These are phyloP conservation scores for Lasiosphaeria hispida DNA, from an alignment of 495 filamentous ascomycete genomes.

Conservation along the genomic window DNA sequence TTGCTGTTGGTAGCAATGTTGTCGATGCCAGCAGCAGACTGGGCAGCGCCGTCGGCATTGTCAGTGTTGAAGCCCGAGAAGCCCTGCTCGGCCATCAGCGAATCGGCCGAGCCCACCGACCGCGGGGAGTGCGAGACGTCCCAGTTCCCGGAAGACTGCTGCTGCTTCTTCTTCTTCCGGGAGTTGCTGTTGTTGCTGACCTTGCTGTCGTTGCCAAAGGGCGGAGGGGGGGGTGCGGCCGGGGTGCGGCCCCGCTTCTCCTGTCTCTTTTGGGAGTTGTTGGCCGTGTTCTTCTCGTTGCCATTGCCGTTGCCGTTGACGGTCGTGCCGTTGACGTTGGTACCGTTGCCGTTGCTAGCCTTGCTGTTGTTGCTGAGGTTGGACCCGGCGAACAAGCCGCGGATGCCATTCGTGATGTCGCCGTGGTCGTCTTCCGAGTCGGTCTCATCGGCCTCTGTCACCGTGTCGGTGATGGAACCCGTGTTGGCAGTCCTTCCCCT, in stretches of 20 bases:
- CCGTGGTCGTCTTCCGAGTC: neutral
- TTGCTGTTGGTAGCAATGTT: no score
- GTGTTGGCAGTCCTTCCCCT: neutral
- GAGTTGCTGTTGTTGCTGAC: slow-evolving; percentile 1
- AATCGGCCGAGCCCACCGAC: no score
- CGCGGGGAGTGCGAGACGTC: no score
- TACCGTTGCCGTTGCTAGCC: neutral
- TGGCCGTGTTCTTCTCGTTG: no score
- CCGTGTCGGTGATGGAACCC: slow-evolving; percentile 1
- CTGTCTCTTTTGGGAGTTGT: no score
- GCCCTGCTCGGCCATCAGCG: neutral
- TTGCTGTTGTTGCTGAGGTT: neutral
- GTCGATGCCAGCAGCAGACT: no score
- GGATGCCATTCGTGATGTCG: neutral
- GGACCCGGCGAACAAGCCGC: no score
- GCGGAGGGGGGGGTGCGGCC: neutral
- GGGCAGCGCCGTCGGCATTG: no score
- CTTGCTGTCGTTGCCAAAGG: neutral
- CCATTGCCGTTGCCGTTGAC: no score
- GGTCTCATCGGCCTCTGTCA: neutral
- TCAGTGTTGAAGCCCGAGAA: neutral
- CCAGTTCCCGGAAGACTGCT: neutral
- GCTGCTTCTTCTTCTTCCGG: neutral
- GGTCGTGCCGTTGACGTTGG: no score
- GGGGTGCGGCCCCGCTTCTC: no score